phyloP scores from a whole-genome alignment of 106 monocot genomes.

The Acanthochlamys bracteata region DNA sequence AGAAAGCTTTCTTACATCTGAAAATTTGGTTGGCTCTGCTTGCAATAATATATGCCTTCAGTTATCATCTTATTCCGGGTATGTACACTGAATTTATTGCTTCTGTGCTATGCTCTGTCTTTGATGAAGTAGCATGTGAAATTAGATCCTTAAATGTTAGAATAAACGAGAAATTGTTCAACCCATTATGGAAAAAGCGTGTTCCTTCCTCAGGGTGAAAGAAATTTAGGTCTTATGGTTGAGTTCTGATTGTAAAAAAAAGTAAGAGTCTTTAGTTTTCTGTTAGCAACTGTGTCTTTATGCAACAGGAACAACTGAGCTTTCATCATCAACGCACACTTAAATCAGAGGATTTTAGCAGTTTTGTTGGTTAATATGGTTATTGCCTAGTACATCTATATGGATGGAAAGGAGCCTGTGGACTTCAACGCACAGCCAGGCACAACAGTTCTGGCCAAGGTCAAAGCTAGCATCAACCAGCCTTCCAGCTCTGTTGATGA shows the following conservation, averaged over 20 bases:
- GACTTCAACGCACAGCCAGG: slow-evolving; percentile 43
- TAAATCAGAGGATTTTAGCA: slow-evolving; percentile 63
- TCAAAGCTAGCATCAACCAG: slow-evolving; percentile 54
- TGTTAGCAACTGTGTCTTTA: not conserved
- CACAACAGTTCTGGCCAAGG: slow-evolving; percentile 51
- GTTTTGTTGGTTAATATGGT: slow-evolving; percentile 67
- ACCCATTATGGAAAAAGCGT: not conserved
- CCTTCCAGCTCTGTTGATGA: slow-evolving; percentile 4
- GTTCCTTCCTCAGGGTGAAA: too few relatives aligned
- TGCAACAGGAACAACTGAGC: slow-evolving; percentile 42
- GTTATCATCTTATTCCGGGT: slow-evolving; percentile 11
- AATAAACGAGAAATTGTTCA: too few relatives aligned
- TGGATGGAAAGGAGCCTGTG: slow-evolving; percentile 59
- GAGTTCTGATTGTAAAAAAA: too few relatives aligned
- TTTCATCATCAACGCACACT: slow-evolving; percentile 54
- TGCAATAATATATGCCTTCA: slow-evolving; percentile 6
- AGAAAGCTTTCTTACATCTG: slow-evolving; percentile 4
- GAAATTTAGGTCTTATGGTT: too few relatives aligned
- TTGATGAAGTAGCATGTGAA: not conserved
- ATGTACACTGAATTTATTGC: not conserved
- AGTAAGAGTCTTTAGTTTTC: not conserved
- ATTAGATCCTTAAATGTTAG: not conserved
- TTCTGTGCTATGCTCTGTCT: not conserved
- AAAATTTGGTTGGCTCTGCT: slow-evolving; percentile 6
- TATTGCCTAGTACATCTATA: slow-evolving; percentile 51